Evolutionary conservation across 352 stramenopile genomes (phyloP), one percentile per base, ranked within the genome.

Genomic region (Phytophthora melonis): DNA sequence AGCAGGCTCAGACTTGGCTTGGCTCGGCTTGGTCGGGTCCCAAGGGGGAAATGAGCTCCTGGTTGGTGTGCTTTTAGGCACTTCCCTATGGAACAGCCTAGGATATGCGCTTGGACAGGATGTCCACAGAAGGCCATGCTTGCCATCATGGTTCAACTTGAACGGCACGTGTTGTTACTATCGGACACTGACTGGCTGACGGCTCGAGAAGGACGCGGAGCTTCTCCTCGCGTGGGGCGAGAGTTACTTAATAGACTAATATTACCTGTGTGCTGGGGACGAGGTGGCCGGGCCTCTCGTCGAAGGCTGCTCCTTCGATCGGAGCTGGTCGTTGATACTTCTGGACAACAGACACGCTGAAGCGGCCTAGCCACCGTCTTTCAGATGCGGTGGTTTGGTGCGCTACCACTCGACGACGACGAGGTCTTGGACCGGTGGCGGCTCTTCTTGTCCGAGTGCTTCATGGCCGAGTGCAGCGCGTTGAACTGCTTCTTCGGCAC

Each of bases 401-500:
- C 21, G 34, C 49, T 25, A 9, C 57, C 39, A 50, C 25, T 66
- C 9, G 72, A 67, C n/a, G 60, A 67, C n/a, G 68, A 66, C 14
- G 59, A 39, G 52, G 74, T 77, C 67, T 77, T 80, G 53, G 70
- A 72, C 13, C 77, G 75, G 41, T 79, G 72, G 18, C 78, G 80
- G 34, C 67, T 72, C 55, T 88, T 88, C 41, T 79, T 76, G 58
- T 88, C 80, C 27, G 73, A 79, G 34, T 86, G 67, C 72, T 86
- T 86, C 39, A 80, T 74, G 34, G 80, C 65, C 21, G 77, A 72
- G 34, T 75, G 78, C 18, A 86, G 61, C 58, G 75, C 74, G 66
- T 75, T 71, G 52, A 82, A 70, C 69, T 87, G 81, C 61, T 86
- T 83, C 60, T 74, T 76, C 3, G 76, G 77, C 53, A 88, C 58